phyloP scores from a whole-genome alignment of 2,329 filamentous ascomycete species.

The Neophaeococcomyces mojaviensis region DNA sequence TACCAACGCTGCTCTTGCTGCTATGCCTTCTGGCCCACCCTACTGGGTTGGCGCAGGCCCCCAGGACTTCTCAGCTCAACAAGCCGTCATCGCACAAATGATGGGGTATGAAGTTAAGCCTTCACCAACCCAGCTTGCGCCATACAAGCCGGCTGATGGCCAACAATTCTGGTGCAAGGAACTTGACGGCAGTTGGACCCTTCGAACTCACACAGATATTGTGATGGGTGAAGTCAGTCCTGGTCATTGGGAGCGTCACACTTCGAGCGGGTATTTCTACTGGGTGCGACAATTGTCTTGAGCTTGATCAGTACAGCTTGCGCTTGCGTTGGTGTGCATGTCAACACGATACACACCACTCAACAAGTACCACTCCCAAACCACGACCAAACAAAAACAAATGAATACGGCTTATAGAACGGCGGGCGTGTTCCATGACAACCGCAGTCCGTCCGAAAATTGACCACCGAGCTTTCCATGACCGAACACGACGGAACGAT shows the following conservation, averaged over 20 bases:
- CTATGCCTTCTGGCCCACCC: conserved; percentile 18
- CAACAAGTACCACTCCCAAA: too few species aligned
- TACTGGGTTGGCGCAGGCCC: conserved; percentile 21
- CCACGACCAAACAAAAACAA: too few species aligned
- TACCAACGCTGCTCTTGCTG: conserved; percentile 18
- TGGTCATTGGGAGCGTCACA: conserved; percentile 22
- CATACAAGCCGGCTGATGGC: conserved; percentile 25
- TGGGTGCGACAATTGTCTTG: conserved; percentile 18
- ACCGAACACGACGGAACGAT: too few species aligned
- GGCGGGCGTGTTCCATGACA: too few species aligned
- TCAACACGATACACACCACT: too few species aligned
- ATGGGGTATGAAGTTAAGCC: conserved; percentile 14
- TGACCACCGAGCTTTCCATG: too few species aligned
- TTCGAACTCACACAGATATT: conserved; percentile 25
- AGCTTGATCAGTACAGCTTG: background rate
- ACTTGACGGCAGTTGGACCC: conserved; percentile 28
- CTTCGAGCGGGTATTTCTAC: conserved; percentile 21
- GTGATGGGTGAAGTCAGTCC: conserved; percentile 19
- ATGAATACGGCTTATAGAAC: too few species aligned
- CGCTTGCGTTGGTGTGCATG: too few species aligned
- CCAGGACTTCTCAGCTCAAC: conserved; percentile 26
- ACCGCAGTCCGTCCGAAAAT: too few species aligned
- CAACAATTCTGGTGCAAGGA: conserved; percentile 31
- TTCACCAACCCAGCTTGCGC: conserved; percentile 25
- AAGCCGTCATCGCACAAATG: conserved; percentile 23